Percentiles rank a stretch among this genome's conserved stretches.
Conservation (phyloP, 2,329 filamentous ascomycete genomes). For the Neopestalotiopsis sp. region DNA sequence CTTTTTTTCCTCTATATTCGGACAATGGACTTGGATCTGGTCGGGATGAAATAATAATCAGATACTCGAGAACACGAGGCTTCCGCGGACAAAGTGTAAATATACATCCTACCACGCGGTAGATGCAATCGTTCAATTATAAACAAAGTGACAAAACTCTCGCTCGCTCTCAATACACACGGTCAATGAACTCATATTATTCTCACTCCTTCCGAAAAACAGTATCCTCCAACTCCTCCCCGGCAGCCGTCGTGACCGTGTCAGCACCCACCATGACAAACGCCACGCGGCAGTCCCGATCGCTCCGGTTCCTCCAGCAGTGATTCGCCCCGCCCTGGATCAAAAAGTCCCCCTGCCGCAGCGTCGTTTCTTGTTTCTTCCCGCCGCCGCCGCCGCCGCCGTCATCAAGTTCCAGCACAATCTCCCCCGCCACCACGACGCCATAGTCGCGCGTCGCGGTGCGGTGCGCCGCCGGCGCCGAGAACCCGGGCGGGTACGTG, state of each 20-base stretch:
- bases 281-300: constrained; percentile 42
- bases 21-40: background rate
- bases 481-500: constrained; percentile 34
- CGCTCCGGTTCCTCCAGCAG: constrained; percentile 51
- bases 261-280: constrained; percentile 46
- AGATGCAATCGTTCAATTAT: no score
- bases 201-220: constrained; percentile 21
- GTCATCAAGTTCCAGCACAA: constrained; percentile 45
- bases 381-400: constrained; percentile 24
- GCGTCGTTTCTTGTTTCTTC: constrained; percentile 37
- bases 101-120: no score
- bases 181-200: background rate
- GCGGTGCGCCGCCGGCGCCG: constrained; percentile 48
- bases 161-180: background rate
- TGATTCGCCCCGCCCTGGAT: constrained; percentile 50
- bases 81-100: background rate
- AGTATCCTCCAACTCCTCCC: constrained; percentile 42
- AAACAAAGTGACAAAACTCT: no score
- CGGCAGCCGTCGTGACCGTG: constrained; percentile 42
- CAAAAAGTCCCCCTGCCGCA: constrained; percentile 43
- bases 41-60: background rate
- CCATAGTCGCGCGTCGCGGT: constrained; percentile 46
- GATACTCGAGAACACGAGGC: background rate
- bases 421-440: constrained; percentile 43
- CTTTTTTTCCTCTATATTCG: background rate